Conservation (phyloP, 495 filamentous ascomycete genomes). For the Aspergillus heteromorphus region DNA sequence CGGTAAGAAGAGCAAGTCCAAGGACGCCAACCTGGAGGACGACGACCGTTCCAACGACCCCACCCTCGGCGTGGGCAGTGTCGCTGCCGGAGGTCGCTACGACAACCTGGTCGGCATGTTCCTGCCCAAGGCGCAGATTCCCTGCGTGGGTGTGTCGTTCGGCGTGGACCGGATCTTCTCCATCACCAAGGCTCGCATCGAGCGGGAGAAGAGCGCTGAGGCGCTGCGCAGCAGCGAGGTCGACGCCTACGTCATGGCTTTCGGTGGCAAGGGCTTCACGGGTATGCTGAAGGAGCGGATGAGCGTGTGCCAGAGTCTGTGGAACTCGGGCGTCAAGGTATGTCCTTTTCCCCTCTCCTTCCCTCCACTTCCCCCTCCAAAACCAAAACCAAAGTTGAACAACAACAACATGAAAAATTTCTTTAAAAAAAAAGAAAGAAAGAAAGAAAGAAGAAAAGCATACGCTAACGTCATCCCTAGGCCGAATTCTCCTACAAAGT, state of each 20-base stretch:
- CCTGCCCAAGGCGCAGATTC: slow-evolving; percentile 72
- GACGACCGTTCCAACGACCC: slow-evolving; percentile 82
- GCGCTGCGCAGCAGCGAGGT: slow-evolving; percentile 64
- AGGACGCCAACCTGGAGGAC: slow-evolving; percentile 49
- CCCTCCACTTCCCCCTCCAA: not conserved
- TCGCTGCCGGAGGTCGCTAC: slow-evolving; percentile 88
- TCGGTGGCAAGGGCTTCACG: slow-evolving; percentile 81
- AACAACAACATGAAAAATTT: too few relatives aligned
- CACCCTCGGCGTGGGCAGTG: slow-evolving; percentile 74
- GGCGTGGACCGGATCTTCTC: slow-evolving; percentile 94
- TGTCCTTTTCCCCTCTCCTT: slow-evolving; percentile 4
- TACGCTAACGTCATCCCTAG: too few relatives aligned
- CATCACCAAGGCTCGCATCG: slow-evolving; percentile 74
- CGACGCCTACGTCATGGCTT: slow-evolving; percentile 88
- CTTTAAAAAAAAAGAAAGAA: not conserved
- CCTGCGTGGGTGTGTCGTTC: slow-evolving; percentile 92
- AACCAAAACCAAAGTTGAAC: too few relatives aligned
- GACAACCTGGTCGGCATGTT: slow-evolving; percentile 95
- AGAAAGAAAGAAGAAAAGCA: too few relatives aligned
- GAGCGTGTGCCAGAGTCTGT: slow-evolving; percentile 63
- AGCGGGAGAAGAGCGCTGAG: slow-evolving; percentile 47
- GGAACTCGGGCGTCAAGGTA: slow-evolving; percentile 76
- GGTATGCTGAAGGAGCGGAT: slow-evolving; percentile 79
- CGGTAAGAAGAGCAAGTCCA: slow-evolving; percentile 55
- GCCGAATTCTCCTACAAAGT: slow-evolving; percentile 74